These are phyloP conservation scores for Silene vulgaris DNA, from an alignment of 179 eudicot genomes.

Conservation along the genomic window DNA sequence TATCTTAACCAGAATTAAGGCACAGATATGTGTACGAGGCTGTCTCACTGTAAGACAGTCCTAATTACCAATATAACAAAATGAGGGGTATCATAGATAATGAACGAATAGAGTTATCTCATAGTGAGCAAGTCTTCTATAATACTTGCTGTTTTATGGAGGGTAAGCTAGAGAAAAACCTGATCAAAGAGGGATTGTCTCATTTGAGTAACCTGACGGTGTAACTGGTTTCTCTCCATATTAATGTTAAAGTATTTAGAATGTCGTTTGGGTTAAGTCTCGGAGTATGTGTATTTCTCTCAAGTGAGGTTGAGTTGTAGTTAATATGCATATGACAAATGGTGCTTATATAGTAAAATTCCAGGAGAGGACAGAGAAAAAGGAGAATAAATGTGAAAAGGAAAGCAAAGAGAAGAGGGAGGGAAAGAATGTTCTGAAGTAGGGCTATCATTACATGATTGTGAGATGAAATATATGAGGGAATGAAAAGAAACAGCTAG, in stretches of 20 bases:
- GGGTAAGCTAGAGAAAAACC: slow-evolving; percentile 20
- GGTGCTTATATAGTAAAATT: slow-evolving; percentile 34
- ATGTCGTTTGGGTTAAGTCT: not conserved
- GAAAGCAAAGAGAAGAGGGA: slow-evolving; percentile 12
- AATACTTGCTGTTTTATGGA: not conserved
- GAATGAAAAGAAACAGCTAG: slow-evolving; percentile 34
- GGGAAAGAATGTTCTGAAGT: slow-evolving; percentile 33
- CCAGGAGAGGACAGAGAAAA: slow-evolving; percentile 21
- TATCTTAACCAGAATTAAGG: not conserved
- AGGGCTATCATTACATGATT: slow-evolving; percentile 29
- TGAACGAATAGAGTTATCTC: not conserved
- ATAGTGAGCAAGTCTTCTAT: not conserved
- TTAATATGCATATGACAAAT: slow-evolving; percentile 20
- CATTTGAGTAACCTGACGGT: slow-evolving; percentile 64
- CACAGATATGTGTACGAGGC: not conserved
- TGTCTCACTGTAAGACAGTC: not conserved
- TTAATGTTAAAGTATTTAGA: slow-evolving; percentile 18
- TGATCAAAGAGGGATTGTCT: slow-evolving; percentile 68
- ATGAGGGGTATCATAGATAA: not conserved
- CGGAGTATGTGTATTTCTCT: slow-evolving; percentile 8
- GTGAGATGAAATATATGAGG: slow-evolving; percentile 25
- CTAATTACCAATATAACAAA: not conserved
- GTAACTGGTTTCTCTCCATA: slow-evolving; percentile 60
- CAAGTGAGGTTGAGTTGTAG: slow-evolving; percentile 14
- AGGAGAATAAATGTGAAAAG: slow-evolving; percentile 15